Conservation (phyloP, 306 rosid species). For the Astragalus membranaceus region DNA sequence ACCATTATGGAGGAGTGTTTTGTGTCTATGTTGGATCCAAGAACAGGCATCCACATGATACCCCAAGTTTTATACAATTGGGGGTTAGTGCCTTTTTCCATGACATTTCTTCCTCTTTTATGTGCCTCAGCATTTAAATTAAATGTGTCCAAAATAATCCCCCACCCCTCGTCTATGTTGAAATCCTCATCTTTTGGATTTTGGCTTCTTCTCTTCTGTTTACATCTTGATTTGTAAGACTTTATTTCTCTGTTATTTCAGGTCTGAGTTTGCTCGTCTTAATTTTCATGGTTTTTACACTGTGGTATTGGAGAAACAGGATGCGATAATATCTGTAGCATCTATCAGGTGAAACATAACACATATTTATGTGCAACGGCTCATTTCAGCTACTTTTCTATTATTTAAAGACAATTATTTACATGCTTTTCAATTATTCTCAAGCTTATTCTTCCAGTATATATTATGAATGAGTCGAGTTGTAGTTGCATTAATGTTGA, state of each 20-base stretch:
- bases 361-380: not conserved
- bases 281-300: constrained; percentile 92
- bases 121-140: not conserved
- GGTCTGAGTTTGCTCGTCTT: constrained; percentile 93
- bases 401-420: constrained; percentile 7
- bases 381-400: constrained; percentile 6
- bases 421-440: not conserved
- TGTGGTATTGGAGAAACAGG: constrained; percentile 80
- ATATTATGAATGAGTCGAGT: not conserved
- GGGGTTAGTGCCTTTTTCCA: constrained; percentile 61
- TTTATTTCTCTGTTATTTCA: constrained; percentile 29
- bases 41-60: constrained; percentile 98
- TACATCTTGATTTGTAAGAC: constrained; percentile 9
- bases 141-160: not conserved
- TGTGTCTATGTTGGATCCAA: constrained; percentile 87
- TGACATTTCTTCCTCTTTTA: not conserved
- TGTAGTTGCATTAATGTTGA: not conserved
- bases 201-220: not conserved
- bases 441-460: constrained; percentile 15
- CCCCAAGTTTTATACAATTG: constrained; percentile 87
- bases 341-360: constrained; percentile 64
- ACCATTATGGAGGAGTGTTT: constrained; percentile 97
- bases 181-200: not conserved
- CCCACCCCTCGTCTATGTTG: not conserved
- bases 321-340: constrained; percentile 80